Conservation (phyloP, 108 stramenopile genomes). For the Cylindrotheca fusiformis region DNA sequence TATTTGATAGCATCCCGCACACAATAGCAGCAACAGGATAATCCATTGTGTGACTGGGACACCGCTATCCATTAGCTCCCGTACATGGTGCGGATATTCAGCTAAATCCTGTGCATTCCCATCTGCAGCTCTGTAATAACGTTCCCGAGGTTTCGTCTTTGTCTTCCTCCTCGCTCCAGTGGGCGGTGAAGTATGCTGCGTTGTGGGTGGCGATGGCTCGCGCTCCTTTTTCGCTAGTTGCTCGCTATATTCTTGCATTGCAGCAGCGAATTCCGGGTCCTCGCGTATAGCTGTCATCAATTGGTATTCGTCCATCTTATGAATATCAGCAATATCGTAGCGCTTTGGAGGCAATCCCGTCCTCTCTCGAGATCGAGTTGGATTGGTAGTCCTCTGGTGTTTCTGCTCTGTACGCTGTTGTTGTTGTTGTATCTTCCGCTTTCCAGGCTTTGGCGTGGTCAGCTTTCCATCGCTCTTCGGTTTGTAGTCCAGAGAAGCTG, state of each 20-base stretch:
- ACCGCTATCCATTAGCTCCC: slow-evolving; percentile 25
- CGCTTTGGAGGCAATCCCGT: slow-evolving; percentile 30
- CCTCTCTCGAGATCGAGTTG: slow-evolving; percentile 28
- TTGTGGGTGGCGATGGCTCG: neutral
- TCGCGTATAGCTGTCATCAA: slow-evolving; percentile 31
- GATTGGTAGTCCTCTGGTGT: slow-evolving; percentile 2
- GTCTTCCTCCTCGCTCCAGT: neutral
- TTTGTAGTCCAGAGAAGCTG: slow-evolving; percentile 17
- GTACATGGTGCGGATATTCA: slow-evolving; percentile 19
- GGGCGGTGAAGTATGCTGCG: neutral
- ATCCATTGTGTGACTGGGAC: slow-evolving; percentile 47
- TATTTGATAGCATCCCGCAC: slow-evolving; percentile 23
- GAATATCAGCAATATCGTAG: slow-evolving; percentile 28
- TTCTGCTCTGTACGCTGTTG: slow-evolving; percentile 10
- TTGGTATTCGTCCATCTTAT: slow-evolving; percentile 32
- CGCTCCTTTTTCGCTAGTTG: slow-evolving; percentile 1
- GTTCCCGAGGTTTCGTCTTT: neutral
- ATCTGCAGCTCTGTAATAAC: too few species aligned
- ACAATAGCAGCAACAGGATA: slow-evolving; percentile 30
- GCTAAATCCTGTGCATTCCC: neutral
- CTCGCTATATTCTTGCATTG: slow-evolving; percentile 10
- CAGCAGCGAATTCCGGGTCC: slow-evolving; percentile 42
- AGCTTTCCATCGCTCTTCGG: neutral
- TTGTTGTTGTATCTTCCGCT: slow-evolving; percentile 9
- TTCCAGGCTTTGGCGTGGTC: slow-evolving; percentile 25